Evolutionary conservation across 2,329 filamentous ascomycete species (phyloP).

Genomic region (Pseudocercospora fijiensis): DNA sequence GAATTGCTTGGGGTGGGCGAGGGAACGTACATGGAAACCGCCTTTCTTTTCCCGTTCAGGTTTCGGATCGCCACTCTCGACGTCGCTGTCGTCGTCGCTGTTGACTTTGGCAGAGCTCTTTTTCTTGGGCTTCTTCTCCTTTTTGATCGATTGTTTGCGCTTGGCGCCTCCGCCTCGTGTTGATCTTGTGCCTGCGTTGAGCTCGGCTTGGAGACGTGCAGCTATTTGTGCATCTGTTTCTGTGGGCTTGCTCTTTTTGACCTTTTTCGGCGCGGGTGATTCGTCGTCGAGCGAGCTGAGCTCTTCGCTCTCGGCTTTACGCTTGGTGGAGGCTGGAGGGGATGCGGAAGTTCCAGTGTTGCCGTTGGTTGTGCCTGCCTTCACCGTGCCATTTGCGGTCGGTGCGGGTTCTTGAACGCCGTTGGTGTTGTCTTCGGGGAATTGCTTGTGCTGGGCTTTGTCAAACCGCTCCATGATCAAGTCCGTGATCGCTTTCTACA

Average conservation of each 20-base stretch:
- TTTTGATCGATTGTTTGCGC: slow-evolving; percentile 57
- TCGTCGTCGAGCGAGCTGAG: slow-evolving; percentile 44
- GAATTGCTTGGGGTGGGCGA: neutral
- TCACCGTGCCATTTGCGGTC: slow-evolving; percentile 37
- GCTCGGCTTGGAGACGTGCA: slow-evolving; percentile 85
- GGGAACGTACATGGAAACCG: slow-evolving; percentile 78
- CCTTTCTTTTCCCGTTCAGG: slow-evolving; percentile 71
- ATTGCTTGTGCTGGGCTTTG: slow-evolving; percentile 41
- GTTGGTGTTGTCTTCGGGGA: slow-evolving; percentile 32
- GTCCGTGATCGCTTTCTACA: slow-evolving; percentile 46
- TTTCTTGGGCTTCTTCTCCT: slow-evolving; percentile 64
- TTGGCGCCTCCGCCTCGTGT: slow-evolving; percentile 69
- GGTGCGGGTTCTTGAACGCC: slow-evolving; percentile 41
- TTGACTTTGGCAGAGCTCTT: slow-evolving; percentile 70
- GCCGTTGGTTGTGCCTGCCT: slow-evolving; percentile 25
- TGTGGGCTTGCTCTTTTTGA: slow-evolving; percentile 61
- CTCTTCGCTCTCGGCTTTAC: slow-evolving; percentile 42
- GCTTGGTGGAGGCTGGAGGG: slow-evolving; percentile 41
- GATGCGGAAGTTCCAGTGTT: slow-evolving; percentile 15
- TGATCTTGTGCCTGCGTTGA: slow-evolving; percentile 69
- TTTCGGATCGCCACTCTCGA: slow-evolving; percentile 46
- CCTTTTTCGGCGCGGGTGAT: slow-evolving; percentile 41
- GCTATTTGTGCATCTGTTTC: slow-evolving; percentile 84
- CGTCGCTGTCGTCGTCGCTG: slow-evolving; percentile 75
- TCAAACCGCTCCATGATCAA: slow-evolving; percentile 54